Base-by-base conservation (phyloP, 805 yeast genomes). In the Komagataella ulmi region DNA sequence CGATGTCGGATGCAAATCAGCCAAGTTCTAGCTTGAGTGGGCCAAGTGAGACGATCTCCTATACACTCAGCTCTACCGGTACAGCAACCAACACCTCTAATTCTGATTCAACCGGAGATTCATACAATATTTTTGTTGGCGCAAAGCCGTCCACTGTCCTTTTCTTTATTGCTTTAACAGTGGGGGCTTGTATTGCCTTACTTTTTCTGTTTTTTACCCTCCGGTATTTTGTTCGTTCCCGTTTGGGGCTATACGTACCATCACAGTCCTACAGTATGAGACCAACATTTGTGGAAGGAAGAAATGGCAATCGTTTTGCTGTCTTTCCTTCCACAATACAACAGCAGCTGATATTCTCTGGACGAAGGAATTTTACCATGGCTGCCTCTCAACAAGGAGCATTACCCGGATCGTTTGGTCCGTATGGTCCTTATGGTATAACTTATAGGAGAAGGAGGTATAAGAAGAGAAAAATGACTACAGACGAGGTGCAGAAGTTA, bases 91-190 rank as follows among this genome's bases (percentile, higher is more conserved):
- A 23, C 21, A 17, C 24, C 18, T 8, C 14, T 30, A 6, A 40
- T 17, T 10, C 45, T 47, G 36, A 10, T 10, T 30, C 54, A 40
- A 12, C 17, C 18, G 45, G 49, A 5, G 48, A 43, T 19, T 46
- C 53, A 23, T 64, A 63, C 54, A 61, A 45, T 7, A 45, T 21
- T 18, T 24, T 45, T 18, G 47, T 67, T 17, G 71, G 69, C 6
- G 75, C 72, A 57, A 70, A 76, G 43, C 85, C 86, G 1, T 77
- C 85, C 1, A 79, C 85, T 1, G 79, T 80, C 43, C 65, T 82
- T 30, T 82, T 82, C 63, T 79, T 80, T 63, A 65, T 82, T 10
- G 85, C 87, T 0, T 69, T 82, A 43, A 76, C 82, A 0, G 77
- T 80, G 12, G 87, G 86, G 3, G 74, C 80, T 10, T 59, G 74